A percentile compares a stretch with the other conserved stretches of the same genome.
Evolutionary conservation across 192 early-diverging fungal genomes (phyloP).

Genomic region (Mortierella claussenii): DNA sequence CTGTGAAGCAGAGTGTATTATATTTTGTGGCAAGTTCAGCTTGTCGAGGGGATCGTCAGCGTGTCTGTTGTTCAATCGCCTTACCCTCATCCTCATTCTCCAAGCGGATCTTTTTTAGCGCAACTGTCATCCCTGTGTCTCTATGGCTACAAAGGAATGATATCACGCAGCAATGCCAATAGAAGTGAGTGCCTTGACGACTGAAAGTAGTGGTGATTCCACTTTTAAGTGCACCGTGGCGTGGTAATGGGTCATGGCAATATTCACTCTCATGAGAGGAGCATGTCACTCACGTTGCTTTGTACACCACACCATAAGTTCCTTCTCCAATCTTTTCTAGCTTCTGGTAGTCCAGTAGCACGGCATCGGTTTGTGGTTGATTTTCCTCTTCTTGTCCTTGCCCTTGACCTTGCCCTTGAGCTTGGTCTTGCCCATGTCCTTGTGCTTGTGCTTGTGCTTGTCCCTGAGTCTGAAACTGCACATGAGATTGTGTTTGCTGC

Average conservation of each 20-base stretch:
- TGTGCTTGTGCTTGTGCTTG: too few species aligned
- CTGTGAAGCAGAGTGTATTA: too few species aligned
- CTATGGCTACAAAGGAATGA: slow-evolving; percentile 40
- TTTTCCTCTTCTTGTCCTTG: too few species aligned
- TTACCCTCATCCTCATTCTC: slow-evolving; percentile 69
- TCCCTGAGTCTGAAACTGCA: too few species aligned
- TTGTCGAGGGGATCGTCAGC: not conserved
- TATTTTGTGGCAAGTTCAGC: not conserved
- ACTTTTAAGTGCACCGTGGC: not conserved
- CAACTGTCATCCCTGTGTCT: slow-evolving; percentile 67
- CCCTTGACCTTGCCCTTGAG: too few species aligned
- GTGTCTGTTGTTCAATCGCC: not conserved
- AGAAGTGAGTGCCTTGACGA: not conserved
- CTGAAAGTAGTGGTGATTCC: not conserved
- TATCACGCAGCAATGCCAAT: not conserved
- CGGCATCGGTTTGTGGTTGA: too few species aligned
- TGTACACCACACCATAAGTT: slow-evolving; percentile 87
- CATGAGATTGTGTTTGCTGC: too few species aligned
- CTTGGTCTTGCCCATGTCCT: too few species aligned
- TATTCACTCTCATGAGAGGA: not conserved
- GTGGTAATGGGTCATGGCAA: not conserved
- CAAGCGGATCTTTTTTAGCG: slow-evolving; percentile 80
- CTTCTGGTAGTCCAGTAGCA: too few species aligned
- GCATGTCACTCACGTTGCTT: slow-evolving; percentile 58
- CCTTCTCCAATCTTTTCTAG: slow-evolving; percentile 80